Evolutionary conservation across 495 filamentous ascomycete species (phyloP).

Genomic region (Chlorociboria aeruginascens): DNA sequence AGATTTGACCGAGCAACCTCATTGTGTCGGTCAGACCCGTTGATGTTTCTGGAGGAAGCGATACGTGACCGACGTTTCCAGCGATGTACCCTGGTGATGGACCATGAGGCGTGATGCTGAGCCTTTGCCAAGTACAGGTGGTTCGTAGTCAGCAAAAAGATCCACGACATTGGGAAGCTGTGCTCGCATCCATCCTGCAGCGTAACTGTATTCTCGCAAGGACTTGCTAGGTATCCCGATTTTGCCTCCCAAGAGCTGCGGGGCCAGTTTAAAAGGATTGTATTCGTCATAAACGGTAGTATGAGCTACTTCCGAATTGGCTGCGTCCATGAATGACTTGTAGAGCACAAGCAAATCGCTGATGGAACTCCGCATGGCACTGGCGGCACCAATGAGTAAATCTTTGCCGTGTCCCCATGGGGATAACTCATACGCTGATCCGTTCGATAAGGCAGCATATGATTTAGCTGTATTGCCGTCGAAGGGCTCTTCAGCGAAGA

Average conservation of each 20-base stretch:
- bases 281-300: background rate
- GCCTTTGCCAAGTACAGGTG: conserved; percentile 15
- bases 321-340: background rate
- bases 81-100: conserved; percentile 20
- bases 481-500: too few relatives aligned
- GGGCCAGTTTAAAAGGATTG: background rate
- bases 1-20: conserved; percentile 21
- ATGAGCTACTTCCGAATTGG: background rate
- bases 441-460: background rate
- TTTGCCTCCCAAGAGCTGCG: background rate
- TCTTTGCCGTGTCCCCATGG: background rate
- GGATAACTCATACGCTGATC: background rate
- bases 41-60: conserved; percentile 21
- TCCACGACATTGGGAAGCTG: conserved; percentile 12
- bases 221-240: background rate
- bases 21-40: conserved; percentile 17
- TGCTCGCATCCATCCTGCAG: conserved; percentile 8
- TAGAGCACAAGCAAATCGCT: conserved; percentile 12
- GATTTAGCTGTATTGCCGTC: conserved; percentile 1
- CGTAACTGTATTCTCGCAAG: conserved; percentile 9
- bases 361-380: conserved; percentile 7
- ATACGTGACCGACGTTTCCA: conserved; percentile 11
- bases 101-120: conserved; percentile 8
- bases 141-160: conserved; percentile 1
- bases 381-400: conserved; percentile 1